Base-by-base conservation (phyloP, 192 early-diverging fungal species). In the Chytriomyces sp. region DNA sequence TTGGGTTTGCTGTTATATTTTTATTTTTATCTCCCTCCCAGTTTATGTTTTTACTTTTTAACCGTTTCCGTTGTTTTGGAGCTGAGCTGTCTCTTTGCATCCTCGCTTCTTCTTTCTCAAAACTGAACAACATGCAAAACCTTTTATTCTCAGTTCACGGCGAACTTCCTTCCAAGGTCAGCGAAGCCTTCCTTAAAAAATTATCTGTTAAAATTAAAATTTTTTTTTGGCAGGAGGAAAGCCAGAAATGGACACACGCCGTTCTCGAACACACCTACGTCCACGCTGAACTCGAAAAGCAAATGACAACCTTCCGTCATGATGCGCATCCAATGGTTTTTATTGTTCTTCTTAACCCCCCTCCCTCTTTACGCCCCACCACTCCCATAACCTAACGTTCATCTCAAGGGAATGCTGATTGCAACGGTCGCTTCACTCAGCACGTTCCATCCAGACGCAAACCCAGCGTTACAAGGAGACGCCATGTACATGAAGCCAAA, bases 381-480 rank as follows among this genome's bases (percentile, higher is more conserved):
- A n/a, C n/a, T n/a, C n/a, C n/a, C n/a, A n/a, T n/a, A n/a, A n/a
- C n/a, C n/a, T n/a, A n/a, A n/a, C n/a, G n/a, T n/a, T n/a, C n/a
- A n/a, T n/a, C n/a, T n/a, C n/a, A n/a, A n/a, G 82, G 89, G 90
- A 20, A 89, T 91, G 84, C 85, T 92, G 23, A 89, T 92, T 53
- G 69, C 83, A 49, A 82, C 88, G 23, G 79, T 92, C 48, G 86
- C 90, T 9, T 81, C 91, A 9, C 79, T 92, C 46, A 86, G 84
- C 9, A 92, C 90, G 50, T 89, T 91, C 71, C 88, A 91, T 64
- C 91, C 91, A 20, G 89, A 92, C 48, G 91, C 91, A 6, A 92
- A 91, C 77, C 90, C 91, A 9, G 89, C 91, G 3, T 78, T 92
- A 18, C 63, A 83, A 45, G 90, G 90, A 49, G 76, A 82, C 26